These are phyloP conservation scores for barley (Hordeum vulgare) DNA, from an alignment of 176 grass and related monocot species.

Conservation along the genomic window DNA sequence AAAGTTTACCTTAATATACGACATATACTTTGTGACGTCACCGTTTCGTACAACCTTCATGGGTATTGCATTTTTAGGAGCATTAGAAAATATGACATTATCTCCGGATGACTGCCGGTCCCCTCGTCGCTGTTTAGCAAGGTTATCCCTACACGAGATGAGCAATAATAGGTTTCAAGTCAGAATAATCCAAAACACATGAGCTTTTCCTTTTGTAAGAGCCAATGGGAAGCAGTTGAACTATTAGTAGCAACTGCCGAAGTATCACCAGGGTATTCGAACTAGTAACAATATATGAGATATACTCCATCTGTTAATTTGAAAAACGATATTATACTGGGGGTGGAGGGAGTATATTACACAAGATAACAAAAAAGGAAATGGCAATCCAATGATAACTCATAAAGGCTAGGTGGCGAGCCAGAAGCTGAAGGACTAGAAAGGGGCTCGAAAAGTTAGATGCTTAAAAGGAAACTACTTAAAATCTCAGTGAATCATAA, in stretches of 20 bases:
- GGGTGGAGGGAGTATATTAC: too few relatives aligned
- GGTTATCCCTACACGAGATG: conserved; percentile 16
- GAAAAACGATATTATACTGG: too few relatives aligned
- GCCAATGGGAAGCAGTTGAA: neutral
- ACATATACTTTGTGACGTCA: conserved; percentile 39
- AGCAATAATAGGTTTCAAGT: neutral
- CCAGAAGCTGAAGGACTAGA: neutral
- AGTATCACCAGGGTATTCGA: neutral
- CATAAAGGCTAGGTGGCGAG: neutral
- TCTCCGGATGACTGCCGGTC: neutral
- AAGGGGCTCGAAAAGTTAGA: neutral
- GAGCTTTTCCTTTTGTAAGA: neutral
- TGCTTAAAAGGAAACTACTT: neutral
- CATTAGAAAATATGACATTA: neutral
- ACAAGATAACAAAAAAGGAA: neutral
- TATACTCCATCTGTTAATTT: too few relatives aligned
- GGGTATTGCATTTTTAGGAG: neutral
- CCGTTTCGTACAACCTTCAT: conserved; percentile 8
- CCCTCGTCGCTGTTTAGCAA: conserved; percentile 7
- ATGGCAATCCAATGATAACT: neutral
- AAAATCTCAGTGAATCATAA: neutral
- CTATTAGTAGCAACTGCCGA: neutral
- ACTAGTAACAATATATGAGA: neutral
- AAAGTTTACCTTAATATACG: conserved; percentile 43
- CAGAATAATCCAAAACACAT: neutral